phyloP scores from a whole-genome alignment of 768 basidiomycete species.

The Dacryopinax spathularia region DNA sequence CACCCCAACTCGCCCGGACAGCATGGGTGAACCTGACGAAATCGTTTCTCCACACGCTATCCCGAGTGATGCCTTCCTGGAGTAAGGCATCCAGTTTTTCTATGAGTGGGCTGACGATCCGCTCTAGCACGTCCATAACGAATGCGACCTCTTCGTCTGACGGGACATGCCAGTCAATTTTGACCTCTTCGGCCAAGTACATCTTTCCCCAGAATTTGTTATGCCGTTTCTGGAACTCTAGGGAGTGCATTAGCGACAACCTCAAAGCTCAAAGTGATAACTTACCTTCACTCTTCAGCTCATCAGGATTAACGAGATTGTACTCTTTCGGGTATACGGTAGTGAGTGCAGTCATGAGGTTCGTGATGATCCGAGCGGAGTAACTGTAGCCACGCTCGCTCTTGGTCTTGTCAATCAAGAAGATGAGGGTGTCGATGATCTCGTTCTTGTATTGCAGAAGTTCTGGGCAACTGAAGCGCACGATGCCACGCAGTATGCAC shows the following conservation, averaged over 20 bases:
- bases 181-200: slow-evolving; percentile 63
- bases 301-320: slow-evolving; percentile 66
- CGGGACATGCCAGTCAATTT: slow-evolving; percentile 78
- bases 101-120: slow-evolving; percentile 50
- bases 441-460: slow-evolving; percentile 53
- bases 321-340: slow-evolving; percentile 64
- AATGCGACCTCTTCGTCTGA: slow-evolving; percentile 60
- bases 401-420: slow-evolving; percentile 66
- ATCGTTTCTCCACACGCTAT: slow-evolving; percentile 55
- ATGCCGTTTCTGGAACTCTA: slow-evolving; percentile 51
- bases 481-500: slow-evolving; percentile 65
- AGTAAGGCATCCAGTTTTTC: slow-evolving; percentile 53
- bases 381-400: slow-evolving; percentile 79
- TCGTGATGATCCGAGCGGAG: slow-evolving; percentile 60
- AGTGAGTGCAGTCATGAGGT: slow-evolving; percentile 59
- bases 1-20: slow-evolving; percentile 61
- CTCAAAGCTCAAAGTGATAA: neutral
- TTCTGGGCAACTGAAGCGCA: slow-evolving; percentile 62
- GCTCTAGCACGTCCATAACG: slow-evolving; percentile 60
- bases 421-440: slow-evolving; percentile 44
- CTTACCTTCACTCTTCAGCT: slow-evolving; percentile 66
- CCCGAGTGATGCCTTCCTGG: slow-evolving; percentile 40
- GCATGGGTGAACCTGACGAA: slow-evolving; percentile 56
- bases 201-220: slow-evolving; percentile 65
- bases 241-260: slow-evolving; percentile 13